These are phyloP conservation scores for Ascosphaera aggregata DNA, from an alignment of 2,329 filamentous ascomycete species.

Conservation along the genomic window DNA sequence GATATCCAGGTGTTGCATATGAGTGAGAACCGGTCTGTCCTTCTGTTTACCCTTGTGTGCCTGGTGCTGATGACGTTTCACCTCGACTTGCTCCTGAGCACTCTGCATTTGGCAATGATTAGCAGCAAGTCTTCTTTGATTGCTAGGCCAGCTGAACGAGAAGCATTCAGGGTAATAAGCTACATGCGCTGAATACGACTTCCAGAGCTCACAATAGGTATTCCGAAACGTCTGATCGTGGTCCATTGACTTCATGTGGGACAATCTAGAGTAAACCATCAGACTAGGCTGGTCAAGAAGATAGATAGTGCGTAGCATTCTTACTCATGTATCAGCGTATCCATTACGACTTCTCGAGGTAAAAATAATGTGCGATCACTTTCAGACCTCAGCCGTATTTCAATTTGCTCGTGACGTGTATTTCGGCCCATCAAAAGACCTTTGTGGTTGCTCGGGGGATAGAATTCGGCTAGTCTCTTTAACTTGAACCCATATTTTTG, in stretches of 20 bases:
- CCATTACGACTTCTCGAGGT: not conserved
- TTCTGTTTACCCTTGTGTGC: too few species aligned
- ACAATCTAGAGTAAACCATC: not conserved
- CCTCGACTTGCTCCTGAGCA: too few species aligned
- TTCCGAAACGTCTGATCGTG: not conserved
- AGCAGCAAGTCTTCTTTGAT: not conserved
- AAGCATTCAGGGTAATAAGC: not conserved
- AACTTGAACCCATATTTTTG: not conserved
- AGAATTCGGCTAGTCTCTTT: not conserved
- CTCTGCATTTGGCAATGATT: too few species aligned
- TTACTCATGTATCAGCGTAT: not conserved
- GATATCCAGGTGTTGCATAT: not conserved
- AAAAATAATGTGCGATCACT: not conserved
- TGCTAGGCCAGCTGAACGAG: not conserved
- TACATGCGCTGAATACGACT: not conserved
- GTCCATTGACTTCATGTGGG: not conserved
- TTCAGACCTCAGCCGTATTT: not conserved
- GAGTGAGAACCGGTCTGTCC: not conserved
- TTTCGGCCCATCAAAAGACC: not conserved
- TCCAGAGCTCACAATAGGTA: not conserved
- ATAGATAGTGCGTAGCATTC: not conserved
- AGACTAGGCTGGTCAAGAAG: not conserved
- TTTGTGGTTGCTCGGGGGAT: not conserved
- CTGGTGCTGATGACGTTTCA: not conserved
- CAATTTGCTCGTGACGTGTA: not conserved